A percentile compares a stretch with the other conserved stretches of the same genome.
Conservation (phyloP, 163 green algal species). For the Volvox carteri region DNA sequence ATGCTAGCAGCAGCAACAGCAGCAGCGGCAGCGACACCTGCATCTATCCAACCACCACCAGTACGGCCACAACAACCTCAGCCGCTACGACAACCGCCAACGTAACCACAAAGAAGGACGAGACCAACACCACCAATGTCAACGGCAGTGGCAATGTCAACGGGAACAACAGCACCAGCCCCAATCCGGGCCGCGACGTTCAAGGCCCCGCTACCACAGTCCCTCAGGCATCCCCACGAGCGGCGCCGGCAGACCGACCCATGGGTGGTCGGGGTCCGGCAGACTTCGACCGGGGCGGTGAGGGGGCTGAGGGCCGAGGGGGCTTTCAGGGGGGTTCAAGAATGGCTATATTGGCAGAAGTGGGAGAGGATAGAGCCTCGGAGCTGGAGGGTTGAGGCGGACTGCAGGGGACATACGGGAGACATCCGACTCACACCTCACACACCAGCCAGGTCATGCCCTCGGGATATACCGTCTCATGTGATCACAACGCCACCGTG, state of each 20-base stretch:
- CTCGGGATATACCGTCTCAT: not conserved
- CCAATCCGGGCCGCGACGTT: no score
- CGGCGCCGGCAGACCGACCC: no score
- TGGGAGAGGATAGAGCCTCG: not conserved
- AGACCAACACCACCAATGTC: not conserved
- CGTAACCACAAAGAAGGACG: no score
- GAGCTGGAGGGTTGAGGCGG: no score
- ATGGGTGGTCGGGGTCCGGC: not conserved
- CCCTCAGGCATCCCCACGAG: no score
- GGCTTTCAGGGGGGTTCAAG: not conserved
- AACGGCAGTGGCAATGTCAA: not conserved
- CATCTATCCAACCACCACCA: not conserved
- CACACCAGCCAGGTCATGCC: not conserved
- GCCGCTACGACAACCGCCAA: no score
- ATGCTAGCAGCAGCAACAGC: not conserved
- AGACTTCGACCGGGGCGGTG: constrained; percentile 1
- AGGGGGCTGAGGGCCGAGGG: not conserved
- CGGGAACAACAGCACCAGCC: no score
- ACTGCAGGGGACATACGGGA: not conserved
- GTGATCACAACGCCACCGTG: not conserved
- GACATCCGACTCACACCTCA: not conserved
- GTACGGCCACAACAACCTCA: no score
- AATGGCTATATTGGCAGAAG: not conserved
- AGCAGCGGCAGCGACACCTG: not conserved
- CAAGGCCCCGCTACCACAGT: no score